Percentiles rank a stretch among this genome's conserved stretches.
Evolutionary conservation across 176 grass and related monocot genomes (phyloP).

Genomic region (Juncus inflexus): DNA sequence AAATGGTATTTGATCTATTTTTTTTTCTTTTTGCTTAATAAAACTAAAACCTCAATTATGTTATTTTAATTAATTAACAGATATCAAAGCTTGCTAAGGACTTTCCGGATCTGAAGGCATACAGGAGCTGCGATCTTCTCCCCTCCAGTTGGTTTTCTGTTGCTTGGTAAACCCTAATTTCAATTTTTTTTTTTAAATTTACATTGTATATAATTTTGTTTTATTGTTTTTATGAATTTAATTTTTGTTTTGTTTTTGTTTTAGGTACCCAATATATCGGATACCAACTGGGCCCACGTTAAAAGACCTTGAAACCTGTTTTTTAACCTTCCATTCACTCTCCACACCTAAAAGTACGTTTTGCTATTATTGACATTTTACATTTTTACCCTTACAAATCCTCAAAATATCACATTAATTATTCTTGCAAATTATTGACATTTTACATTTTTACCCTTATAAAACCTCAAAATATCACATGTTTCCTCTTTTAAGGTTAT

Average conservation of each 20-base stretch:
- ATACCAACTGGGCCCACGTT: conserved; percentile 96
- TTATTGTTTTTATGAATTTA: neutral
- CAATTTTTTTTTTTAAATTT: neutral
- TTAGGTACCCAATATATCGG: conserved; percentile 99
- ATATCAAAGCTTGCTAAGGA: conserved; percentile 64
- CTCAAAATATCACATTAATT: neutral
- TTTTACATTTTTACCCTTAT: too few species aligned
- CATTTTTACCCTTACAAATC: neutral
- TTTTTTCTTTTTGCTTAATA: neutral
- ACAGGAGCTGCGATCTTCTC: conserved; percentile 80
- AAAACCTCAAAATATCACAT: too few species aligned
- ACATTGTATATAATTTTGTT: neutral
- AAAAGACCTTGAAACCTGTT: conserved; percentile 96
- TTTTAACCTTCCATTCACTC: conserved; percentile 88
- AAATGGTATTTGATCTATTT: neutral
- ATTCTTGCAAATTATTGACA: too few species aligned
- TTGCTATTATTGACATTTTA: conserved; percentile 7
- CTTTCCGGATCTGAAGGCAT: conserved; percentile 83
- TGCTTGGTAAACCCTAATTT: conserved; percentile 65
- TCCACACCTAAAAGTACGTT: conserved; percentile 57
- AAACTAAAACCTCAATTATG: neutral
- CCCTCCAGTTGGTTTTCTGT: conserved; percentile 95
- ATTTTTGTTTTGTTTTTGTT: conserved; percentile 41
- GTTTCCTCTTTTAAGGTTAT: too few species aligned
- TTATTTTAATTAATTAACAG: conserved; percentile 44